phyloP scores from a whole-genome alignment of 1,284 basidiomycete species.

The Microbotryum silenes-acaulis region DNA sequence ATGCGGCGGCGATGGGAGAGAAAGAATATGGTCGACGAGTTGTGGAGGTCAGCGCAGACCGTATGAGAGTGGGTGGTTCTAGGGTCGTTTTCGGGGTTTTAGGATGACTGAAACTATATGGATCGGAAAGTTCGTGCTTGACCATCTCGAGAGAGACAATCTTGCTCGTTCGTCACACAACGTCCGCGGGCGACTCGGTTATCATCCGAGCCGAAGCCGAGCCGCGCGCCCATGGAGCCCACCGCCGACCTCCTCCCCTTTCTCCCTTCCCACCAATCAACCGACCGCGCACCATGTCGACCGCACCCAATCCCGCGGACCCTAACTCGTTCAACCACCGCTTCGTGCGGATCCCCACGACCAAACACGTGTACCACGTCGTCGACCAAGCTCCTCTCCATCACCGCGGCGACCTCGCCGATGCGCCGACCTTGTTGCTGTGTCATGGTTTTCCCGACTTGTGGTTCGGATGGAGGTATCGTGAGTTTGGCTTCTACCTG shows the following conservation, averaged over 20 bases:
- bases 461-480: constrained; percentile 30
- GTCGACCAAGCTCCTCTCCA: constrained; percentile 23
- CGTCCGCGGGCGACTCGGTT: too few relatives aligned
- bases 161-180: too few relatives aligned
- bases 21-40: constrained; percentile 36
- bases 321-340: constrained; percentile 18
- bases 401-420: constrained; percentile 1
- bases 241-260: too few relatives aligned
- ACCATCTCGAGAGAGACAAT: too few relatives aligned
- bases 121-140: too few relatives aligned
- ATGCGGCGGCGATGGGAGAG: constrained; percentile 69
- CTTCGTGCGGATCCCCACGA: constrained; percentile 13
- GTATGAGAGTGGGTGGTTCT: neutral
- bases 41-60: constrained; percentile 10
- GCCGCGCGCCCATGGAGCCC: too few relatives aligned
- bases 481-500: constrained; percentile 2
- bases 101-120: too few relatives aligned
- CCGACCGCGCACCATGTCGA: neutral
- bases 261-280: neutral
- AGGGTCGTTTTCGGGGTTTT: too few relatives aligned
- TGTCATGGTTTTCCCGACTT: constrained; percentile 32
- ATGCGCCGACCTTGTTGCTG: constrained; percentile 23
- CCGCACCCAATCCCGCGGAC: constrained; percentile 7
- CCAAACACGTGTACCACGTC: constrained; percentile 21
- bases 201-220: too few relatives aligned